Evolutionary conservation across 768 basidiomycete species (phyloP), one percentile per base, ranked within the genome.

Genomic region (Kockovaella imperatae): DNA sequence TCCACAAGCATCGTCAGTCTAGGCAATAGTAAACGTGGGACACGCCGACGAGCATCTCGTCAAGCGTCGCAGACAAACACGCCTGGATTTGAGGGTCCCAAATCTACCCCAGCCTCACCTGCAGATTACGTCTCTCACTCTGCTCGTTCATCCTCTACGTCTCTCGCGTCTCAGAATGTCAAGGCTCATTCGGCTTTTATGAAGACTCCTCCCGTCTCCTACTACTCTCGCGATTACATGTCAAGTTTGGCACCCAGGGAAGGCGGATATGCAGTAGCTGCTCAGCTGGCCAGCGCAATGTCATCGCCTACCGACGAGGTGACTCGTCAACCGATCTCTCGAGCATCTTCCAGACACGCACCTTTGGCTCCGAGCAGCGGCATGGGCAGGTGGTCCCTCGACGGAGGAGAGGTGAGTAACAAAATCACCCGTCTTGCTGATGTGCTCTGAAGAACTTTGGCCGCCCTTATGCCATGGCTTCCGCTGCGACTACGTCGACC

Each of bases 241-340:
- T 47, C 48, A n/a, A 60, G 53, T 38, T 46, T 70, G 5, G 61
- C 62, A 14, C 65, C 63, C 5, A 44, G 69, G 45, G 69, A 71
- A 56, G 69, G 69, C 14, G 69, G 69, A 14, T 71, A 71, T 54
- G 69, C 69, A 3, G 56, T 71, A 29, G 69, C 69, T 15, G 69
- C 69, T 13, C 42, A 44, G 39, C 55, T 67, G 50, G 62, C 54
- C n/a, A 50, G 51, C 31, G 57, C 11, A 57, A 57, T 1, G 58
- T n/a, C n/a, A 47, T 24, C n/a, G 49, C 30, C 17, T 39, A 26
- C n/a, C 30, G 34, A 34, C 44, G 6, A 28, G 13, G 13, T 10
- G 31, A n/a, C 31, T 32, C n/a, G n/a, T n/a, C 31, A 10, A 32
- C 10, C 10, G n/a, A 32, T 32, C 31, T 47, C 35, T 28, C 44